Conservation (phyloP, 805 yeast genomes). For the Metschnikowia anglica region DNA sequence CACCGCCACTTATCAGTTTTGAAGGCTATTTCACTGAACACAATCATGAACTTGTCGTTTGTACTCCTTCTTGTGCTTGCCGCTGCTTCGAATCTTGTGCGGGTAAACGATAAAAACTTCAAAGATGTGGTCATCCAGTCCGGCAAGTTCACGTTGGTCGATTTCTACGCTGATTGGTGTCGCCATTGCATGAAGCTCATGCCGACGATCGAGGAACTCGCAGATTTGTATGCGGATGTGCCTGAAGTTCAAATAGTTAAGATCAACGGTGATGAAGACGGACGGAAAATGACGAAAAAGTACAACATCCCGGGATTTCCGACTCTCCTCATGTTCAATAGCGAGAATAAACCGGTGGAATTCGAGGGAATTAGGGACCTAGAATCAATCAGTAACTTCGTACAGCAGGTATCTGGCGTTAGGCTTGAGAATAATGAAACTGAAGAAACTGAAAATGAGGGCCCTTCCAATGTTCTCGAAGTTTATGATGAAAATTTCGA, state of each 20-base stretch:
- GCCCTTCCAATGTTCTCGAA: slow-evolving; percentile 11
- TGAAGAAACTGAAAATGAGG: slow-evolving; percentile 1
- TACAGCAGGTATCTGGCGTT: slow-evolving; percentile 39
- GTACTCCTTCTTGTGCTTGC: slow-evolving; percentile 5
- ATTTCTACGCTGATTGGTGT: slow-evolving; percentile 70
- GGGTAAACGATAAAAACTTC: slow-evolving; percentile 50
- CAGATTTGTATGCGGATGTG: slow-evolving; percentile 28
- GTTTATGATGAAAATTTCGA: slow-evolving; percentile 36
- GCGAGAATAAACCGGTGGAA: slow-evolving; percentile 49
- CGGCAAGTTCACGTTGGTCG: slow-evolving; percentile 45
- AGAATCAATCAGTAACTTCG: slow-evolving; percentile 51
- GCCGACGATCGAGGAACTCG: slow-evolving; percentile 42
- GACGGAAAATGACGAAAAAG: slow-evolving; percentile 48
- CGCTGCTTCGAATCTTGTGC: slow-evolving; percentile 32
- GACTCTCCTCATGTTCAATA: slow-evolving; percentile 57
- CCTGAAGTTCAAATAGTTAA: slow-evolving; percentile 50
- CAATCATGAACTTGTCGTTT: slow-evolving; percentile 8
- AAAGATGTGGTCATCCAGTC: slow-evolving; percentile 56
- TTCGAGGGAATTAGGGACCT: slow-evolving; percentile 56
- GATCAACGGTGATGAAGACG: slow-evolving; percentile 58
- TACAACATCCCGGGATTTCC: slow-evolving; percentile 67
- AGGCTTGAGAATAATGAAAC: slow-evolving; percentile 11
- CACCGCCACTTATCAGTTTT: neutral
- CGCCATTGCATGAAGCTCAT: slow-evolving; percentile 59
- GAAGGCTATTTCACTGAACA: neutral